A percentile compares a stretch with the other conserved stretches of the same genome.
Evolutionary conservation across 208 protist species (phyloP).

Genomic region (Plasmodiophora brassicae): DNA sequence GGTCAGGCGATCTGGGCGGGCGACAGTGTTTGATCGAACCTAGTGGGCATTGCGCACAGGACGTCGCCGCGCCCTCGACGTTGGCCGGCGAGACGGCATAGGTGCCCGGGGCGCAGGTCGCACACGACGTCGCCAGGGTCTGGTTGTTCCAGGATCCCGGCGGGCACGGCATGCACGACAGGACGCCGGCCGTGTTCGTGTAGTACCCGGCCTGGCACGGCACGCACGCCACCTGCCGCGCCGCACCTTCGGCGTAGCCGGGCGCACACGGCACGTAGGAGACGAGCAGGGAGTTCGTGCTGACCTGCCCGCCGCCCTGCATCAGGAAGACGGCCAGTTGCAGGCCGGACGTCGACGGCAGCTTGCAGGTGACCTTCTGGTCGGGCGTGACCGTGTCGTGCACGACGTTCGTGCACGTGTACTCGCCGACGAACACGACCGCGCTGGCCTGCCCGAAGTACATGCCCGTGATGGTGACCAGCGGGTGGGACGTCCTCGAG

Average conservation of each 20-base stretch:
- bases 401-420: background rate
- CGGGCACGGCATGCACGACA: background rate
- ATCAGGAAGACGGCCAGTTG: background rate
- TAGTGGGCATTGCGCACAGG: slow-evolving; percentile 1
- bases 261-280: background rate
- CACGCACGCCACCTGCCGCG: background rate
- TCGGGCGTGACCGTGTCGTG: background rate
- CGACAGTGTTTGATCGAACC: background rate
- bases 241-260: background rate
- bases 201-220: background rate
- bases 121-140: background rate
- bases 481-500: background rate
- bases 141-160: background rate
- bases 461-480: background rate
- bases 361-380: background rate
- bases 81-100: background rate
- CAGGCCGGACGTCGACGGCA: background rate
- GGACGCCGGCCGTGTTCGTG: background rate
- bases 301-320: slow-evolving; percentile 20
- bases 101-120: background rate
- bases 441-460: background rate
- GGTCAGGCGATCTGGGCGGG: background rate
- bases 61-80: background rate
- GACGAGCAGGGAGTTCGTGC: background rate
- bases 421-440: background rate